Conservation (phyloP, 495 filamentous ascomycete species). For the Podospora pseudoanserina region DNA sequence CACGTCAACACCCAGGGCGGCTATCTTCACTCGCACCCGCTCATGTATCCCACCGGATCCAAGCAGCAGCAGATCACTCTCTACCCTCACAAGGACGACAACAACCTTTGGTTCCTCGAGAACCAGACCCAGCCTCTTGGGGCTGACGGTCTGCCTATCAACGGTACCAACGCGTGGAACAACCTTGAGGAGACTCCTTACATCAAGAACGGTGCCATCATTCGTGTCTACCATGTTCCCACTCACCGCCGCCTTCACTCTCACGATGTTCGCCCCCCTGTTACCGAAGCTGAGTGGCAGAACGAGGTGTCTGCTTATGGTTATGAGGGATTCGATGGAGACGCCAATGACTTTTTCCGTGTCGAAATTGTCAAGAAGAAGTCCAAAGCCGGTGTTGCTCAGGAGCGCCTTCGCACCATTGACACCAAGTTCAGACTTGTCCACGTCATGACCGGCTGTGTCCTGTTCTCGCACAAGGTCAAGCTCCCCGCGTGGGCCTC, state of each 20-base stretch:
- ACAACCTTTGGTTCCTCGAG: slow-evolving; percentile 90
- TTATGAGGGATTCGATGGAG: slow-evolving; percentile 93
- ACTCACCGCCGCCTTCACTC: slow-evolving; percentile 91
- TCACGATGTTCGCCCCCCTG: slow-evolving; percentile 93
- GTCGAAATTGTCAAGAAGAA: slow-evolving; percentile 90
- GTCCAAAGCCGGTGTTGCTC: slow-evolving; percentile 75
- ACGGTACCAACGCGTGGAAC: slow-evolving; percentile 82
- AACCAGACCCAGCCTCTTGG: slow-evolving; percentile 92
- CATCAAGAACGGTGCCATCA: slow-evolving; percentile 73
- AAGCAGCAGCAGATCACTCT: slow-evolving; percentile 98
- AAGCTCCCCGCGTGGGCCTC: slow-evolving; percentile 96
- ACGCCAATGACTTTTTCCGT: slow-evolving; percentile 94
- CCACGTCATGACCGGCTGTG: slow-evolving; percentile 95
- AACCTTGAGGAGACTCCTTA: slow-evolving; percentile 58
- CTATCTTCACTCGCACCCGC: slow-evolving; percentile 91
- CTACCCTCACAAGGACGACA: slow-evolving; percentile 98
- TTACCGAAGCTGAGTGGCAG: slow-evolving; percentile 97
- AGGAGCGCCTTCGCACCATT: slow-evolving; percentile 85
- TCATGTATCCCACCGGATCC: slow-evolving; percentile 96
- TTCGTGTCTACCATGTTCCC: slow-evolving; percentile 77
- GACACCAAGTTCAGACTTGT: slow-evolving; percentile 94
- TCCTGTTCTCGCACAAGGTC: slow-evolving; percentile 96
- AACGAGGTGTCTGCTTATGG: slow-evolving; percentile 97
- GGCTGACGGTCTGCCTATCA: slow-evolving; percentile 66
- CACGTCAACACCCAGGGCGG: slow-evolving; percentile 97